These are phyloP conservation scores for Aspergillus pseudoglaucus DNA, from an alignment of 2,329 filamentous ascomycete species.

Conservation along the genomic window DNA sequence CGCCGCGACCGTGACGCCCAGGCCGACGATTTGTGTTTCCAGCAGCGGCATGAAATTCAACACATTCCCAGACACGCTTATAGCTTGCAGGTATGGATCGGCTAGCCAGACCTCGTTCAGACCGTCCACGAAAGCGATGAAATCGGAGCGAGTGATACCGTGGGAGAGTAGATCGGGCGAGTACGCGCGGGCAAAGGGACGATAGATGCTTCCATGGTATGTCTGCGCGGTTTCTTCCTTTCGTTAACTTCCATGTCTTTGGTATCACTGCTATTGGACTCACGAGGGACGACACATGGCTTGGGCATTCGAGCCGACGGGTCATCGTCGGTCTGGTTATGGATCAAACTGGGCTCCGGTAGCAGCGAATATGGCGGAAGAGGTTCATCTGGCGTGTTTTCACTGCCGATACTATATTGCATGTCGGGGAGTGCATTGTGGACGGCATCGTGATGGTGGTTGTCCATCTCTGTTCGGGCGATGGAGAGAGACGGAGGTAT, in stretches of 20 bases:
- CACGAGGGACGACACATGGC: conserved; percentile 10
- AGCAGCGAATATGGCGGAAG: not conserved
- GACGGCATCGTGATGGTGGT: not conserved
- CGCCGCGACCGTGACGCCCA: conserved; percentile 8
- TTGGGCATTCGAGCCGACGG: conserved; percentile 2
- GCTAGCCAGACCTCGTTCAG: conserved; percentile 52
- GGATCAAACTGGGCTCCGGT: conserved; percentile 1
- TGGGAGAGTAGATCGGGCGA: conserved; percentile 1
- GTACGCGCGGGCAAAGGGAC: conserved; percentile 10
- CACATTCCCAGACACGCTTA: conserved; percentile 17
- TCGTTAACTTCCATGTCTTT: not conserved
- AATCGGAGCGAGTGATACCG: conserved; percentile 8
- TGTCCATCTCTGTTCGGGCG: not conserved
- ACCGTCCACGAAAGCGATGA: conserved; percentile 31
- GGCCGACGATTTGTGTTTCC: conserved; percentile 14
- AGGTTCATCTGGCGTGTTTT: not conserved
- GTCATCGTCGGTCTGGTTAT: conserved; percentile 4
- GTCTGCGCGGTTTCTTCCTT: conserved; percentile 8
- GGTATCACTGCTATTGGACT: not conserved
- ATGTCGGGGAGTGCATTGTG: not conserved
- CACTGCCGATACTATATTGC: not conserved
- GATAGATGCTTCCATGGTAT: conserved; percentile 9
- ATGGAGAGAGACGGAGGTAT: too few species aligned
- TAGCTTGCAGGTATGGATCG: conserved; percentile 27
- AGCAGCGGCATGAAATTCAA: conserved; percentile 24